phyloP scores from a whole-genome alignment of 2,329 filamentous ascomycete genomes.

The Byssochlamys sp. region DNA sequence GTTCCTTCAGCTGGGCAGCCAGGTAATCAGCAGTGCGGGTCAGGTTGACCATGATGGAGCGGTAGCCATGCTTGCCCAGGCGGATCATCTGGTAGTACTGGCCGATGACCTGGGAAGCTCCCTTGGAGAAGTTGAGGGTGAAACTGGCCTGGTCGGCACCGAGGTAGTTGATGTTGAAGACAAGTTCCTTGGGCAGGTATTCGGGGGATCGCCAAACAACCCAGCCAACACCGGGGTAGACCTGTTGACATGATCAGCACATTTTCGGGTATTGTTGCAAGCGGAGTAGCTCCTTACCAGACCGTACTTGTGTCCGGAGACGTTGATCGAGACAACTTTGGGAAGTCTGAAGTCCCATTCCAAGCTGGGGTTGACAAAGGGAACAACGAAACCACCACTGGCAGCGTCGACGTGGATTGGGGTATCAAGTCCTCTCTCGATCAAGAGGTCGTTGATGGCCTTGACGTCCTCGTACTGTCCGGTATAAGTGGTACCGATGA shows the following conservation, averaged over 20 bases:
- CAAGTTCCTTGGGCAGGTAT: conserved; percentile 77
- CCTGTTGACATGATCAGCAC: conserved; percentile 34
- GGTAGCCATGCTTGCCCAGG: conserved; percentile 84
- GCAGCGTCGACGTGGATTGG: conserved; percentile 93
- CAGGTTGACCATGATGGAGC: conserved; percentile 86
- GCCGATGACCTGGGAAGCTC: conserved; percentile 85
- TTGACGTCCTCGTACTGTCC: conserved; percentile 93
- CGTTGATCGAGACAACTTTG: conserved; percentile 86
- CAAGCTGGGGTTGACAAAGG: conserved; percentile 74
- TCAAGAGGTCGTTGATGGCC: conserved; percentile 75
- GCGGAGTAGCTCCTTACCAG: conserved; percentile 28
- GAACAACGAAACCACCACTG: conserved; percentile 83
- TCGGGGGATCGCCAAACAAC: conserved; percentile 77
- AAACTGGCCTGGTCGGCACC: conserved; percentile 92
- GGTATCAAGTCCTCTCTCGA: conserved; percentile 63
- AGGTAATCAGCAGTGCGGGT: conserved; percentile 86
- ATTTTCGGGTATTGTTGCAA: not conserved
- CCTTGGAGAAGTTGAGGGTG: conserved; percentile 95
- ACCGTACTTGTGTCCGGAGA: conserved; percentile 81
- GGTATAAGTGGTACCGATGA: conserved; percentile 87
- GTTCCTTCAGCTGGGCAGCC: conserved; percentile 57
- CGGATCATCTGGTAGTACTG: conserved; percentile 97
- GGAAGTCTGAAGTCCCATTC: conserved; percentile 87
- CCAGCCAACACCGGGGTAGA: conserved; percentile 93
- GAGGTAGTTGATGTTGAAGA: conserved; percentile 99